phyloP scores from a whole-genome alignment of 441 rosid genomes.

The Erysimum pusillum region DNA sequence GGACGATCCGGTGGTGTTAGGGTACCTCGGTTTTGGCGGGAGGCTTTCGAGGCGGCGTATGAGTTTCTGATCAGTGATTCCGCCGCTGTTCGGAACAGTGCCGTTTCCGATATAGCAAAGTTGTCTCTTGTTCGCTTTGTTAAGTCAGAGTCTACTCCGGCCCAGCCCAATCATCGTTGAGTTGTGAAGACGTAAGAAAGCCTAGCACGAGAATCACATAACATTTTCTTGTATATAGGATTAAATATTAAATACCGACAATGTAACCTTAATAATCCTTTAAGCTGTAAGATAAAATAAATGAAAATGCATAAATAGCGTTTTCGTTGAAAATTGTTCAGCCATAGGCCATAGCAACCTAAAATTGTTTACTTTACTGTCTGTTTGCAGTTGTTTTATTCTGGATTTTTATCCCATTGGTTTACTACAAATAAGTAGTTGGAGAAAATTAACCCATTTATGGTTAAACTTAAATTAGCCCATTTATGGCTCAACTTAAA shows the following conservation, averaged over 20 bases:
- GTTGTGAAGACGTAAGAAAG: background rate
- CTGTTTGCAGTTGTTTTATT: background rate
- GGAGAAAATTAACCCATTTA: background rate
- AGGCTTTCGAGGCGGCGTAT: constrained; percentile 69
- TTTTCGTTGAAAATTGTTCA: background rate
- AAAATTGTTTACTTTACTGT: background rate
- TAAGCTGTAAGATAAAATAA: background rate
- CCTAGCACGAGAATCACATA: constrained; percentile 1
- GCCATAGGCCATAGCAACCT: background rate
- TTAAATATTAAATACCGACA: background rate
- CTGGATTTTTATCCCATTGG: background rate
- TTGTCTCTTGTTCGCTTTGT: constrained; percentile 50
- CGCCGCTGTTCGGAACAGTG: constrained; percentile 54
- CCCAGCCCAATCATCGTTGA: constrained; percentile 35
- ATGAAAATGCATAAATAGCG: constrained; percentile 13
- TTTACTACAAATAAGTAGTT: background rate
- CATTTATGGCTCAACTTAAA: background rate
- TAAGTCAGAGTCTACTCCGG: constrained; percentile 28
- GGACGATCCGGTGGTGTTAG: constrained; percentile 54
- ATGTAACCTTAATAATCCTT: background rate
- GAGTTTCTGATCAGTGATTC: constrained; percentile 60
- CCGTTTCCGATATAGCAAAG: constrained; percentile 68
- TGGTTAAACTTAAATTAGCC: background rate
- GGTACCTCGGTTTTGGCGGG: constrained; percentile 66
- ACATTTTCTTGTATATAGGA: constrained; percentile 24